Evolutionary conservation across 352 stramenopile genomes (phyloP), one percentile per base, ranked within the genome.

Genomic region (Phytophthora pseudosyringae): DNA sequence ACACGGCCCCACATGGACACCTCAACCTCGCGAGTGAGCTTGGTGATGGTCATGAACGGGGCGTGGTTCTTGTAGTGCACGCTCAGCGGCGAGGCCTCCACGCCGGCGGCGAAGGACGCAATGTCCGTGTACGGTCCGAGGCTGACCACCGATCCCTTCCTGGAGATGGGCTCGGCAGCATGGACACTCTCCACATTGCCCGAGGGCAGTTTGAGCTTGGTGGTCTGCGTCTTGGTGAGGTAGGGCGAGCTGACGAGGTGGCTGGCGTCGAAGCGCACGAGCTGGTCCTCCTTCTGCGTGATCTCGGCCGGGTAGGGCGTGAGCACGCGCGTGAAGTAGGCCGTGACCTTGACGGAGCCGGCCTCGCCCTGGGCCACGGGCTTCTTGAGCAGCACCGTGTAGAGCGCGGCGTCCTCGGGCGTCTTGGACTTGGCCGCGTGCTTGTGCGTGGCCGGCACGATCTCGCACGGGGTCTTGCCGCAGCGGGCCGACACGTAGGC

Each of bases 1-100:
- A 97, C 87, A 60, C 86, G 85, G 26, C 89, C 89, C 89, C 89
- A 97, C 85, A 95, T 93, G 33, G 86, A 95, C 54, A 97, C 85
- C 81, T 97, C 88, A 54, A 97, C 81, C 66, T 96, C 89, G 56
- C 88, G 89, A 16, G 88, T 83, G 18, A 96, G 75, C 48, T 85
- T 89, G 21, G 83, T 93, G 13, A 95, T 78, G 11, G 88, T 97
- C 59, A 94, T 57, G 69, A 97, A 97, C 28, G 89, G 89, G 41
- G 79, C 69, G 71, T 97, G 82, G 67, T 93, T 94, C 76, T 94
- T 92, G 61, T 86, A 97, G 67, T 97, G 89, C 40, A 96, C 71
- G 0, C 45, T 61, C 32, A 78, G 38, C n/a, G 61, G 63, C 44
- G 71, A 64, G 40, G 48, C 44, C 7, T 69, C 63, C 28, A 70